Evolutionary conservation across 495 filamentous ascomycete genomes (phyloP).

Genomic region (Corynascus novoguineensis): DNA sequence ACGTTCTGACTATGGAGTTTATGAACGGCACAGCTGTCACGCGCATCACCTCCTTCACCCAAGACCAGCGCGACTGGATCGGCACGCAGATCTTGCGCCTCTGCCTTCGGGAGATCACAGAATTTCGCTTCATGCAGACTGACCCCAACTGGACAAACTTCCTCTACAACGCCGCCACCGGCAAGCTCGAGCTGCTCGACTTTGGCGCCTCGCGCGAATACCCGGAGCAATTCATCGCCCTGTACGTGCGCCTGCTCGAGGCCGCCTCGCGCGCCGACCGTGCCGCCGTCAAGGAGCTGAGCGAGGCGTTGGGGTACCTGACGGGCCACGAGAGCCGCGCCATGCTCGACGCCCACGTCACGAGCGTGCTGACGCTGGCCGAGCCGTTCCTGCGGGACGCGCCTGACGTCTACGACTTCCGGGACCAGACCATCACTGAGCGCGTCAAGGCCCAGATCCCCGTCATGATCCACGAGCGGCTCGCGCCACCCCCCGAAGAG

Average conservation of each 20-base stretch:
- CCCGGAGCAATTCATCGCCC: conserved; percentile 68
- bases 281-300: conserved; percentile 56
- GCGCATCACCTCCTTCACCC: conserved; percentile 62
- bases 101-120: conserved; percentile 85
- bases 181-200: conserved; percentile 85
- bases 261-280: conserved; percentile 70
- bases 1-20: conserved; percentile 89
- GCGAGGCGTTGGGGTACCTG: conserved; percentile 81
- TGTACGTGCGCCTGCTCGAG: conserved; percentile 69
- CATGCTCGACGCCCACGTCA: conserved; percentile 84
- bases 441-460: conserved; percentile 81
- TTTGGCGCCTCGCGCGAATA: conserved; percentile 91
- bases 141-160: conserved; percentile 99
- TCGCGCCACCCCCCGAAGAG: conserved; percentile 92
- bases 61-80: conserved; percentile 83
- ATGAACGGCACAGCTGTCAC: conserved; percentile 87
- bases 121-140: conserved; percentile 98
- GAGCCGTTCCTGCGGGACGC: conserved; percentile 78
- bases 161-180: conserved; percentile 68
- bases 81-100: conserved; percentile 89
- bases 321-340: conserved; percentile 76
- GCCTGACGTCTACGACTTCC: conserved; percentile 85
- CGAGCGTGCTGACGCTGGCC: conserved; percentile 77
- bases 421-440: conserved; percentile 91
- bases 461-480: conserved; percentile 80